Evolutionary conservation across 148 eudicot species (phyloP).

Genomic region (Rhododendron ovatum): DNA sequence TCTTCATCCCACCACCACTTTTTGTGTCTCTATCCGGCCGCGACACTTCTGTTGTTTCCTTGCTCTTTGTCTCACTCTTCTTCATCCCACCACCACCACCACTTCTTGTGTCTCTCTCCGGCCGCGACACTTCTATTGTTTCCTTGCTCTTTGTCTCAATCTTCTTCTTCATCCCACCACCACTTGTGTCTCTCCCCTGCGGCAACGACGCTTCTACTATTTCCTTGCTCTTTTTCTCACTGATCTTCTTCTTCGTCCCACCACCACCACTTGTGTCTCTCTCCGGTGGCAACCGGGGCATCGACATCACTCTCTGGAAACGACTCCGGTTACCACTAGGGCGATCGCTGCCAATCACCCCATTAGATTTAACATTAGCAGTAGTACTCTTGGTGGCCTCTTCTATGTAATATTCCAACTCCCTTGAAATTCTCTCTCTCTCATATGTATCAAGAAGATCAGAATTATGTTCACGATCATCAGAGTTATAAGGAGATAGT

Average conservation of each 20-base stretch:
- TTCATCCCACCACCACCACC: not conserved
- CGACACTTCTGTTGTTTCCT: not conserved
- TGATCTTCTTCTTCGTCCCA: not conserved
- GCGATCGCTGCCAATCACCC: not conserved
- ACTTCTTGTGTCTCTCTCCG: not conserved
- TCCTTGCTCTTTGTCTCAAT: not conserved
- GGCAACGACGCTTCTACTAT: not conserved
- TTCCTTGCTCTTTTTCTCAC: not conserved
- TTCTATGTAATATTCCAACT: constrained; percentile 21
- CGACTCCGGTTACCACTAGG: not conserved
- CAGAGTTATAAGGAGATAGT: not conserved
- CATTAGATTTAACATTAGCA: not conserved
- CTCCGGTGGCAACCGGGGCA: not conserved
- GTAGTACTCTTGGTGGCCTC: not conserved
- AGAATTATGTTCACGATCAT: constrained; percentile 9
- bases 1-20: not conserved
- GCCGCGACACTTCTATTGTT: not conserved
- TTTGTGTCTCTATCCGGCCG: not conserved
- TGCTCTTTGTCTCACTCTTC: not conserved
- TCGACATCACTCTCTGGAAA: not conserved
- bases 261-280: not conserved
- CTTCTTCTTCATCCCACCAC: not conserved
- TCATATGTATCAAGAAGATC: constrained; percentile 38
- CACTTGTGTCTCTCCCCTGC: not conserved
- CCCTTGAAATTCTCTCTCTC: constrained; percentile 34